These are phyloP conservation scores for Exophiala aquamarina DNA, from an alignment of 2,329 filamentous ascomycete species.

Conservation along the genomic window DNA sequence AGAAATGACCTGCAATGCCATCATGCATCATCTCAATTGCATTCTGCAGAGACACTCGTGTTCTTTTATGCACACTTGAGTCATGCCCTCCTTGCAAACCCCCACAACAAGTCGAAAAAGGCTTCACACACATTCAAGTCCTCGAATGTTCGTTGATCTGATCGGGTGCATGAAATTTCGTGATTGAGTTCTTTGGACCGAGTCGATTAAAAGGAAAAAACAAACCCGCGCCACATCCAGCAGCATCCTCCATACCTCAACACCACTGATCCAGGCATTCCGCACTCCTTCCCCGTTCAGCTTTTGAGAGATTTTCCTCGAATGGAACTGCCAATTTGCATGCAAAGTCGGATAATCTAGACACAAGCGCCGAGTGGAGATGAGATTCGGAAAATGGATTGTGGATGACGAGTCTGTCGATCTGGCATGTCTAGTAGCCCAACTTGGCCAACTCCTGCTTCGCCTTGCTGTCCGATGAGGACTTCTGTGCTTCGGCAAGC, in stretches of 20 bases:
- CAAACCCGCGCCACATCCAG: neutral
- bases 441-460: constrained; percentile 82
- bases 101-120: too few relatives aligned
- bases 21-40: constrained; percentile 5
- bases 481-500: constrained; percentile 90
- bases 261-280: neutral
- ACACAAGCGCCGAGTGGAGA: neutral
- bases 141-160: too few relatives aligned
- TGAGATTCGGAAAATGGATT: constrained; percentile 3
- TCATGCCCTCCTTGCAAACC: too few relatives aligned
- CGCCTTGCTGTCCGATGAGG: constrained; percentile 80
- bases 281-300: too few relatives aligned
- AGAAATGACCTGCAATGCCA: neutral
- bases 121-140: too few relatives aligned
- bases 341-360: neutral
- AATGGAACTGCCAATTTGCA: neutral
- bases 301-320: neutral
- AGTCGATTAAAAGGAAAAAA: too few relatives aligned
- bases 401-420: constrained; percentile 26
- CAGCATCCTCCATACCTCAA: neutral
- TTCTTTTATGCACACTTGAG: too few relatives aligned
- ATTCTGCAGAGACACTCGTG: too few relatives aligned
- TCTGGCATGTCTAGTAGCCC: constrained; percentile 71
- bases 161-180: too few relatives aligned
- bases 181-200: too few relatives aligned